phyloP scores from a whole-genome alignment of 116 monocot species.

The Papilionanthe hybrid region DNA sequence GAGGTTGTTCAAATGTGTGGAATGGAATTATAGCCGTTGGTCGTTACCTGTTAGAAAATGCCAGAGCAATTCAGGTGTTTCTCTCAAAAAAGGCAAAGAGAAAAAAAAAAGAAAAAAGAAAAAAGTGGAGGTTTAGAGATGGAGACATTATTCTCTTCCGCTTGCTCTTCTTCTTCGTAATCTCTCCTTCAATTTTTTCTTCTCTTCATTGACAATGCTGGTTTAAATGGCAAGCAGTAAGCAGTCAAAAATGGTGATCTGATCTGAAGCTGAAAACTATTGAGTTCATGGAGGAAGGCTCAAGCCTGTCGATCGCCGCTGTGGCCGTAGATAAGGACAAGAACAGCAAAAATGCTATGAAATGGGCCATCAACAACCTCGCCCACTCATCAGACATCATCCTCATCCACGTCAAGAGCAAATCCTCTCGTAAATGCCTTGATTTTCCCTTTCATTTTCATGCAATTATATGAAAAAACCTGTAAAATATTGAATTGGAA shows the following conservation, averaged over 20 bases:
- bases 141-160: background rate
- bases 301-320: conserved; percentile 2
- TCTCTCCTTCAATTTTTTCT: background rate
- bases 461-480: no score
- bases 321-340: conserved; percentile 42
- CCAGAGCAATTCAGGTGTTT: background rate
- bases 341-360: conserved; percentile 36
- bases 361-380: conserved; percentile 52
- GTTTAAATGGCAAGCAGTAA: background rate
- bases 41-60: background rate
- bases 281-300: background rate
- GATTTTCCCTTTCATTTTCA: background rate
- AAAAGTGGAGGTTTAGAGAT: background rate
- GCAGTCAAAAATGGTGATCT: background rate
- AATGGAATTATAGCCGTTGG: background rate
- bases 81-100: background rate
- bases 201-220: background rate
- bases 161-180: background rate
- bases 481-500: no score
- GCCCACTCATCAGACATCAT: conserved; percentile 15
- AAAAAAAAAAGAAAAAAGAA: background rate
- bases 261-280: background rate
- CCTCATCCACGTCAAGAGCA: conserved; percentile 42
- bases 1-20: background rate
- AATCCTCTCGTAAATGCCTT: conserved; percentile 17